A percentile compares a stretch with the other conserved stretches of the same genome.
phyloP scores from a whole-genome alignment of 768 basidiomycete species.

The Trametes coccinea region DNA sequence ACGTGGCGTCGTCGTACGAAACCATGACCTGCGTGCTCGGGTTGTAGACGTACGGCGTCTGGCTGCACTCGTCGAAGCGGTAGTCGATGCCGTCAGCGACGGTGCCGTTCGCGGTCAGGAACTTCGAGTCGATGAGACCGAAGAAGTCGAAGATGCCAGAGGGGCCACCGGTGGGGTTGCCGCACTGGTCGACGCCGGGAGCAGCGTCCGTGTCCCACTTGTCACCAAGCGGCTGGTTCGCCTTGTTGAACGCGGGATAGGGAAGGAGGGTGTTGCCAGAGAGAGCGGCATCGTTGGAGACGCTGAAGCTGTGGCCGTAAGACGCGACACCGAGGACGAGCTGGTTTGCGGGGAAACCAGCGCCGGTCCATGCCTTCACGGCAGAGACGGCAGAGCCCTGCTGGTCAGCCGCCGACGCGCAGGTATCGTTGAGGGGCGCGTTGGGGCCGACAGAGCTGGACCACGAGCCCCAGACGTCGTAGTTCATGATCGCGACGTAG shows the following conservation, averaged over 20 bases:
- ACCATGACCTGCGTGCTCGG: constrained; percentile 32
- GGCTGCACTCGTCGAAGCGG: constrained; percentile 35
- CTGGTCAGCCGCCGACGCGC: constrained; percentile 57
- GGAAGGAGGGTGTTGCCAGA: constrained; percentile 37
- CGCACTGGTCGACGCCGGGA: constrained; percentile 35
- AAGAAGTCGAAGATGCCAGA: constrained; percentile 64
- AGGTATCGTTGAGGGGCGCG: constrained; percentile 80
- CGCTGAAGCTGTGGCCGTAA: constrained; percentile 75
- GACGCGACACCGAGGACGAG: constrained; percentile 84
- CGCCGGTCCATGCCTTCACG: constrained; percentile 71
- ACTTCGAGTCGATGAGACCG: constrained; percentile 58
- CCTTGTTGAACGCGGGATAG: constrained; percentile 52
- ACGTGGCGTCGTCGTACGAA: constrained; percentile 36
- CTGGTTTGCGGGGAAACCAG: constrained; percentile 74
- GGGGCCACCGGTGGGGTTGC: constrained; percentile 36
- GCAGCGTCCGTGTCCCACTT: constrained; percentile 29
- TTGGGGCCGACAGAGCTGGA: constrained; percentile 72
- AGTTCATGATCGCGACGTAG: constrained; percentile 68
- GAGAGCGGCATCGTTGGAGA: constrained; percentile 40
- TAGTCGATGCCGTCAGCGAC: constrained; percentile 51
- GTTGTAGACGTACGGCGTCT: constrained; percentile 39
- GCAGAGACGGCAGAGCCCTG: constrained; percentile 79
- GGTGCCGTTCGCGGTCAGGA: constrained; percentile 48
- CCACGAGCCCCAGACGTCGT: constrained; percentile 59
- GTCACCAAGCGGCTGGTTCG: constrained; percentile 45